Evolutionary conservation across 805 yeast species (phyloP).

Genomic region (Hanseniaspora lindneri): DNA sequence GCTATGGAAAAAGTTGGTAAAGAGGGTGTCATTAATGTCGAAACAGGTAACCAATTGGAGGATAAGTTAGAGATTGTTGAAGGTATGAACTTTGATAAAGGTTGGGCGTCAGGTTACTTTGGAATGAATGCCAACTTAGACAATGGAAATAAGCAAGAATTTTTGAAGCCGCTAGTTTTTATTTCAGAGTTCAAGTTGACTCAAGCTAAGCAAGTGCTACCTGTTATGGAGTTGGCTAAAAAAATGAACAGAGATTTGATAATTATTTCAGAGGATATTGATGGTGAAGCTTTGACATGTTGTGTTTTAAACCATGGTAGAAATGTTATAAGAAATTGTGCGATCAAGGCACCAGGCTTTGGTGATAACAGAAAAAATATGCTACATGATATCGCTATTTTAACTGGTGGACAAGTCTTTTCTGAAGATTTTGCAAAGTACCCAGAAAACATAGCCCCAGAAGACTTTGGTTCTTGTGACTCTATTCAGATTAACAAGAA

Average conservation of each 20-base stretch:
- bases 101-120: slow-evolving; percentile 92
- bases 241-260: slow-evolving; percentile 86
- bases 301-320: slow-evolving; percentile 93
- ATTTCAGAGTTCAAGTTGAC: slow-evolving; percentile 88
- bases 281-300: slow-evolving; percentile 97
- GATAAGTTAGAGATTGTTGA: slow-evolving; percentile 94
- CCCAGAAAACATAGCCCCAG: slow-evolving; percentile 87
- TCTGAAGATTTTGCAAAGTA: slow-evolving; percentile 91
- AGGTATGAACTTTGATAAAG: slow-evolving; percentile 98
- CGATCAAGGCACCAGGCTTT: slow-evolving; percentile 97
- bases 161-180: slow-evolving; percentile 81
- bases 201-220: slow-evolving; percentile 79
- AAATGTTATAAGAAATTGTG: slow-evolving; percentile 95
- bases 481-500: slow-evolving; percentile 87
- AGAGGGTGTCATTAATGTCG: slow-evolving; percentile 96
- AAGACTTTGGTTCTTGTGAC: slow-evolving; percentile 82
- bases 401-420: slow-evolving; percentile 76
- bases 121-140: slow-evolving; percentile 70
- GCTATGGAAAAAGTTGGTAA: slow-evolving; percentile 99
- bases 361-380: slow-evolving; percentile 98
- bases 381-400: slow-evolving; percentile 86
- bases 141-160: slow-evolving; percentile 72
- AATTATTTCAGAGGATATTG: slow-evolving; percentile 89
- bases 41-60: slow-evolving; percentile 92
- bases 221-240: slow-evolving; percentile 85